Conservation (phyloP, 495 filamentous ascomycete species). For the Penicillium pancosmium region DNA sequence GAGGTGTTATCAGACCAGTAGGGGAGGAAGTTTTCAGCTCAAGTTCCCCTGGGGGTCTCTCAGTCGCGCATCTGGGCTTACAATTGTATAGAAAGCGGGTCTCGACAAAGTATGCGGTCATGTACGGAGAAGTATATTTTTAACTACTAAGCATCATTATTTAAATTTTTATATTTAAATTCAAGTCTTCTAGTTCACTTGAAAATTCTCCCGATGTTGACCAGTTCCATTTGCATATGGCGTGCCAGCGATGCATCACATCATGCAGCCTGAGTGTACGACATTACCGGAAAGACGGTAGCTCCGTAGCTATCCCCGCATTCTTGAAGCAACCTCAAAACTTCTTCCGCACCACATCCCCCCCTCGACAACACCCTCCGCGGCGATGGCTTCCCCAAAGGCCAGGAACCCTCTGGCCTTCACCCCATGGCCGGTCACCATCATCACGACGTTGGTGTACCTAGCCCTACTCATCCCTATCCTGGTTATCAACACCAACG, state of each 20-base stretch:
- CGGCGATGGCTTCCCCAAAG: conserved; percentile 37
- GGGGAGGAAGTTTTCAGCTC: not conserved
- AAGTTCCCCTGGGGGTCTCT: conserved; percentile 3
- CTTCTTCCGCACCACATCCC: conserved; percentile 10
- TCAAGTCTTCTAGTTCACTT: not conserved
- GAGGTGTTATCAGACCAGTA: not conserved
- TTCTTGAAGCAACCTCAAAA: conserved; percentile 22
- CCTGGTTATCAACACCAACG: conserved; percentile 71
- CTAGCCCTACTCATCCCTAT: conserved; percentile 69
- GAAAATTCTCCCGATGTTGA: too few species aligned
- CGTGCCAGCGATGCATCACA: conserved; percentile 1
- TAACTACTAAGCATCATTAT: too few species aligned
- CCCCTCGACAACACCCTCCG: conserved; percentile 1
- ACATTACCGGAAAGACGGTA: conserved; percentile 17
- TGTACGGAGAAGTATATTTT: too few species aligned
- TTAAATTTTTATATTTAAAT: not conserved
- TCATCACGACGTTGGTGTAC: conserved; percentile 71
- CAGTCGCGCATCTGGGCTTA: not conserved
- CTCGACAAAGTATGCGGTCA: too few species aligned
- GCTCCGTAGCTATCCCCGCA: conserved; percentile 28
- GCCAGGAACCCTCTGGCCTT: conserved; percentile 62
- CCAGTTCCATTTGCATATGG: too few species aligned
- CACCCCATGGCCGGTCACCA: conserved; percentile 67
- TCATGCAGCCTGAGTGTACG: conserved; percentile 7
- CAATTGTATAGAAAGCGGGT: too few species aligned